phyloP scores from a whole-genome alignment of 768 basidiomycete species.

The Rhizopogon rudus region DNA sequence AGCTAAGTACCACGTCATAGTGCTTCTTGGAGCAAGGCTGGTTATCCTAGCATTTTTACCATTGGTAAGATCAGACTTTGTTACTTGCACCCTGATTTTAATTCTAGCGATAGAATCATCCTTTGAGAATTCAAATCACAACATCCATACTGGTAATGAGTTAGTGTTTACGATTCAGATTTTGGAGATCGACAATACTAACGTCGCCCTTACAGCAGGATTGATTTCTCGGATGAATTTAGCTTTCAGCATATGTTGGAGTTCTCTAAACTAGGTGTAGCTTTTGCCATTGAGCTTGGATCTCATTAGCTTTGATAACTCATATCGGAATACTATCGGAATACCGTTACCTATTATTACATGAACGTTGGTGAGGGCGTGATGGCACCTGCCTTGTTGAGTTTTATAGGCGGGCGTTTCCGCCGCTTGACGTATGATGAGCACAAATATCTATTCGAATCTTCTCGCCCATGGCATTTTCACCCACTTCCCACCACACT shows the following conservation, averaged over 20 bases:
- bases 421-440: no score
- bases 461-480: no score
- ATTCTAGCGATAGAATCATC: slow-evolving; percentile 42
- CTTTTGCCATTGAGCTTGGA: slow-evolving; percentile 73
- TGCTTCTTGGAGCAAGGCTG: slow-evolving; percentile 83
- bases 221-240: slow-evolving; percentile 84
- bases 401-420: no score
- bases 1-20: slow-evolving; percentile 22
- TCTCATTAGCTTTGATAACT: neutral
- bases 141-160: slow-evolving; percentile 83
- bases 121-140: slow-evolving; percentile 67
- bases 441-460: no score
- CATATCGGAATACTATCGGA: no score
- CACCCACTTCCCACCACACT: no score
- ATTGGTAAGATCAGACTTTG: slow-evolving; percentile 38
- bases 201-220: slow-evolving; percentile 47
- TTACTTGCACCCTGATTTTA: neutral
- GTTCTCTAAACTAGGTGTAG: slow-evolving; percentile 81
- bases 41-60: slow-evolving; percentile 81
- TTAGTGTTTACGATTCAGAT: slow-evolving; percentile 41
- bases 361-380: no score
- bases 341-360: no score
- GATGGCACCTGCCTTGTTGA: no score
- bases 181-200: slow-evolving; percentile 33
- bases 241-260: slow-evolving; percentile 87